A percentile compares a stretch with the other conserved stretches of the same genome.
phyloP scores from a whole-genome alignment of 768 basidiomycete genomes.

The Phylloporus sp. region DNA sequence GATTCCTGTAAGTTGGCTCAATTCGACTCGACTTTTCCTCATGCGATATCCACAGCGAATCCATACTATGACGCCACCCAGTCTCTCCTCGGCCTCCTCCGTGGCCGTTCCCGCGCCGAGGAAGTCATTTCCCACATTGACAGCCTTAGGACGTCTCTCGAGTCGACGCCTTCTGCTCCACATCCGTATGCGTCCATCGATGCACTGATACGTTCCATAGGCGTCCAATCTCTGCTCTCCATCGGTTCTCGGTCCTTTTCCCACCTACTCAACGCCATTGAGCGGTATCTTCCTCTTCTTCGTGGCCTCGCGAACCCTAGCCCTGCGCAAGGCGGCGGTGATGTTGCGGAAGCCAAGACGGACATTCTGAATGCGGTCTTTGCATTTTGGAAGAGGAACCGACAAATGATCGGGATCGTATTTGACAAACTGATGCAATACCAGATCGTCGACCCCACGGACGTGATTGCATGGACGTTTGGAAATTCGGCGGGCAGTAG shows the following conservation, averaged over 20 bases:
- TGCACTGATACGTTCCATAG: conserved; percentile 64
- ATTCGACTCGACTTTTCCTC: neutral
- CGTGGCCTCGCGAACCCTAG: conserved; percentile 47
- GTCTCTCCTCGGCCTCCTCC: conserved; percentile 71
- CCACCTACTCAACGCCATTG: conserved; percentile 95
- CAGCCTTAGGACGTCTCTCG: conserved; percentile 58
- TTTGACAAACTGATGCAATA: conserved; percentile 99
- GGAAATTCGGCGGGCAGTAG: conserved; percentile 39
- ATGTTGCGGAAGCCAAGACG: conserved; percentile 53
- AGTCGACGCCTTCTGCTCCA: conserved; percentile 49
- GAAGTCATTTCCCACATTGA: conserved; percentile 77
- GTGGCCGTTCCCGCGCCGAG: conserved; percentile 73
- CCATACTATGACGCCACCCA: conserved; percentile 78
- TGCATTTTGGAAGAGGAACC: conserved; percentile 78
- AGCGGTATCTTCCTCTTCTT: conserved; percentile 81
- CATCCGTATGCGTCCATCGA: conserved; percentile 56
- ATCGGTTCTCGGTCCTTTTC: conserved; percentile 96
- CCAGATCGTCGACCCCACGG: conserved; percentile 91
- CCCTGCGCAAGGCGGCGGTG: conserved; percentile 20
- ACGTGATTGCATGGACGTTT: conserved; percentile 87
- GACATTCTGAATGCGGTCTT: conserved; percentile 69
- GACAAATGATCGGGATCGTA: conserved; percentile 87
- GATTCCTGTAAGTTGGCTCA: conserved; percentile 52
- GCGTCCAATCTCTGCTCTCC: conserved; percentile 82
- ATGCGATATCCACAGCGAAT: conserved; percentile 45